These are phyloP conservation scores for Cucurbita argyrosperma DNA, from an alignment of 306 rosid species.

Conservation along the genomic window DNA sequence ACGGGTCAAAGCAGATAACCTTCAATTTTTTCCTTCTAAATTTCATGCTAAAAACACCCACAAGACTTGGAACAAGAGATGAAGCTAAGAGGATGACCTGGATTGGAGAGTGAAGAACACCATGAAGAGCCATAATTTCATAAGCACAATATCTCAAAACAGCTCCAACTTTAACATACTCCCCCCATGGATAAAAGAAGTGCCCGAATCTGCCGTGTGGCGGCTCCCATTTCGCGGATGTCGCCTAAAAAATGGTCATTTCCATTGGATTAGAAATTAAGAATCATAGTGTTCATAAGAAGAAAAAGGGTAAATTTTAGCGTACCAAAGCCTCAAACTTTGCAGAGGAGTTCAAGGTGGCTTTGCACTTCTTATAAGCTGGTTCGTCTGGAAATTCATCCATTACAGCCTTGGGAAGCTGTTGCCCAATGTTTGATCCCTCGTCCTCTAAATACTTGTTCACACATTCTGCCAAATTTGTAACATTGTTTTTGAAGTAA, in stretches of 20 bases:
- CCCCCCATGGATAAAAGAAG: conserved; percentile 56
- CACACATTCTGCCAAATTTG: conserved; percentile 36
- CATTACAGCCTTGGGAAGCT: conserved; percentile 22
- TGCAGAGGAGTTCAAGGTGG: conserved; percentile 49
- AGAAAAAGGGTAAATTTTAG: too few relatives aligned
- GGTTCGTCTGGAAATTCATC: conserved; percentile 58
- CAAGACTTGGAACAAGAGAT: not conserved
- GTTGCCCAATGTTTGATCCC: conserved; percentile 14
- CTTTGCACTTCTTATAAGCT: conserved; percentile 41
- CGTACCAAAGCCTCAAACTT: conserved; percentile 42
- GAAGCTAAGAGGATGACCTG: conserved; percentile 20
- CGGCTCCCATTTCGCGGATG: conserved; percentile 75
- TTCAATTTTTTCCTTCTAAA: not conserved
- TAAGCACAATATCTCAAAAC: conserved; percentile 55
- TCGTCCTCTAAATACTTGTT: conserved; percentile 46
- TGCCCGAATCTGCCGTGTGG: conserved; percentile 68
- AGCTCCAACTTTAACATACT: conserved; percentile 54
- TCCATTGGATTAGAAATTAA: too few relatives aligned
- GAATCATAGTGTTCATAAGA: too few relatives aligned
- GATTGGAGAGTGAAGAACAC: conserved; percentile 61
- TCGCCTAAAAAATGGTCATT: conserved; percentile 17
- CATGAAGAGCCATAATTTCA: conserved; percentile 68
- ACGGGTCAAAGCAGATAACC: not conserved
- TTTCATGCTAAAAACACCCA: not conserved
- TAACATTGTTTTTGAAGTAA: too few relatives aligned